These are phyloP conservation scores for Vaccinium darrowii DNA, from an alignment of 148 eudicot species.

Conservation along the genomic window DNA sequence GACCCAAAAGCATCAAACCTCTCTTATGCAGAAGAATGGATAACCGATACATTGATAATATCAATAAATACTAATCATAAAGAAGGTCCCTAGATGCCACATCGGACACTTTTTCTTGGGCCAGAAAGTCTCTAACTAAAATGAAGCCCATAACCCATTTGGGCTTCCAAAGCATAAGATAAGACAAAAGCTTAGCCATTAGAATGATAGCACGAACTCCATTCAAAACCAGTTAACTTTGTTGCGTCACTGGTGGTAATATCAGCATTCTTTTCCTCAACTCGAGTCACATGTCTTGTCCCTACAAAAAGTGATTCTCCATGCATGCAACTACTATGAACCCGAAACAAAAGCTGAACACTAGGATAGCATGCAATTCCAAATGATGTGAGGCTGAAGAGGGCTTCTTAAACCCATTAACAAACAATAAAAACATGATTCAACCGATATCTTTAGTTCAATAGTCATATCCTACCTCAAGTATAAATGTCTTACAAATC, in stretches of 20 bases:
- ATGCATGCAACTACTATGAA: neutral
- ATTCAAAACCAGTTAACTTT: neutral
- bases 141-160: neutral
- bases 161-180: neutral
- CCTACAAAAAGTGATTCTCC: neutral
- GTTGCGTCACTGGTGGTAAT: neutral
- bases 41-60: neutral
- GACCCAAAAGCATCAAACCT: neutral
- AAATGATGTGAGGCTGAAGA: neutral
- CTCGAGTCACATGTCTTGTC: neutral
- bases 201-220: neutral
- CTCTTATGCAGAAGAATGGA: neutral
- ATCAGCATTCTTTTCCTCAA: neutral
- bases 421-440: neutral
- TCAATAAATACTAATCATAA: neutral
- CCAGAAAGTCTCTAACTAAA: neutral
- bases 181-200: neutral
- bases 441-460: neutral
- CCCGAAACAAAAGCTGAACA: neutral
- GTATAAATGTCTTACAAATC: neutral
- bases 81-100: neutral
- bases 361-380: neutral
- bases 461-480: neutral
- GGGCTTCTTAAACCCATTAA: neutral
- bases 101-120: neutral